phyloP scores from a whole-genome alignment of 202 grass and related monocot genomes.

The Setaria viridis region DNA sequence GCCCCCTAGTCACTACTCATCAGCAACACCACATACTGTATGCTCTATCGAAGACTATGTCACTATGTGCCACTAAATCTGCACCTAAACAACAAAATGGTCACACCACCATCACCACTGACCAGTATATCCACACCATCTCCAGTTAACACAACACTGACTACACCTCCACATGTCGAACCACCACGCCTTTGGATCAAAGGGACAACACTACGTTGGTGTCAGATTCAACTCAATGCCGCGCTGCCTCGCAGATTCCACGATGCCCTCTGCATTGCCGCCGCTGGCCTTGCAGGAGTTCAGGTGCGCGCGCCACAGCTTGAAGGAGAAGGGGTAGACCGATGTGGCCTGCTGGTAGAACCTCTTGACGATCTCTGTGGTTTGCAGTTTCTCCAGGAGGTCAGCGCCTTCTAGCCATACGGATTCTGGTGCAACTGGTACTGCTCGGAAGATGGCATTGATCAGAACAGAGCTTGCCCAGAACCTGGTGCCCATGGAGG shows the following conservation, averaged over 20 bases:
- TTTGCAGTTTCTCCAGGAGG: conserved; percentile 70
- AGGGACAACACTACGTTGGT: conserved; percentile 32
- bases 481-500: conserved; percentile 65
- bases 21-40: conserved; percentile 41
- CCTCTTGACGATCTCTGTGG: conserved; percentile 57
- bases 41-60: conserved; percentile 33
- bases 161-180: conserved; percentile 33
- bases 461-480: conserved; percentile 81
- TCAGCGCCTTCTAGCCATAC: conserved; percentile 73
- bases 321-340: conserved; percentile 89
- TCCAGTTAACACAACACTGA: conserved; percentile 41
- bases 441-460: conserved; percentile 73
- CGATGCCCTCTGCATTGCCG: conserved; percentile 53
- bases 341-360: conserved; percentile 85
- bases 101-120: background rate
- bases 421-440: conserved; percentile 82
- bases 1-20: conserved; percentile 5
- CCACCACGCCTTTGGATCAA: background rate
- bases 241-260: conserved; percentile 76
- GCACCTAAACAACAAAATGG: conserved; percentile 44
- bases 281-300: conserved; percentile 52
- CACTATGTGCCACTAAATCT: conserved; percentile 40
- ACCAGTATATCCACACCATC: conserved; percentile 36
- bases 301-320: conserved; percentile 73
- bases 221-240: conserved; percentile 64